phyloP scores from a whole-genome alignment of 1,284 basidiomycete species.

The Termitomyces sp. region DNA sequence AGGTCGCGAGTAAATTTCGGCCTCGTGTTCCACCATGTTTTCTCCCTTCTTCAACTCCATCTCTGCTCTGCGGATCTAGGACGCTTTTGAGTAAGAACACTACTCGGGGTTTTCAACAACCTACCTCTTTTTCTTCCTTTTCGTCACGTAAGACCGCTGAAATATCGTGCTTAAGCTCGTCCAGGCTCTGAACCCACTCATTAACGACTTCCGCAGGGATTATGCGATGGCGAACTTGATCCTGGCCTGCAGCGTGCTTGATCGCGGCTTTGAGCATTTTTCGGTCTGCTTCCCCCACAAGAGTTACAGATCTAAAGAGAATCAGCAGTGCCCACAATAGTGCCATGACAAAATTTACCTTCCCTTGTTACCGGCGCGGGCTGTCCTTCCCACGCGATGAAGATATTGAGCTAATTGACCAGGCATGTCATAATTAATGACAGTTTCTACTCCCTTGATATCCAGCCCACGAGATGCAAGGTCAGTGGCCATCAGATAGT shows the following conservation, averaged over 20 bases:
- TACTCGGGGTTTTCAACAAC: constrained; percentile 15
- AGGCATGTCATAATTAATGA: constrained; percentile 99
- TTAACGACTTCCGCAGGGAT: constrained; percentile 77
- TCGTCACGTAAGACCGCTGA: constrained; percentile 85
- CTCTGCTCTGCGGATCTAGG: constrained; percentile 81
- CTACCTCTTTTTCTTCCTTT: constrained; percentile 89
- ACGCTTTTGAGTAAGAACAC: constrained; percentile 1
- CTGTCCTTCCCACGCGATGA: constrained; percentile 95
- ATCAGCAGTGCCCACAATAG: constrained; percentile 2
- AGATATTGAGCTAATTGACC: constrained; percentile 90
- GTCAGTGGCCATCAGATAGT: constrained; percentile 94
- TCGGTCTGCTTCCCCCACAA: constrained; percentile 94
- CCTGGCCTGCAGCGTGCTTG: constrained; percentile 76
- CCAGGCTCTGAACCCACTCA: constrained; percentile 70
- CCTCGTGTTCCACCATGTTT: constrained; percentile 92
- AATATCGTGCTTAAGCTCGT: constrained; percentile 75
- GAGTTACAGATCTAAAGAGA: constrained; percentile 74
- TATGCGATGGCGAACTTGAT: constrained; percentile 87
- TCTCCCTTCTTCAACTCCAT: constrained; percentile 96
- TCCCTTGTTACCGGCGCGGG: constrained; percentile 89
- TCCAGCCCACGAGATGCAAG: constrained; percentile 93
- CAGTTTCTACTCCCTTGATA: constrained; percentile 96
- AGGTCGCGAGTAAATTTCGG: constrained; percentile 93
- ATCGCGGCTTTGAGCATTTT: constrained; percentile 96
- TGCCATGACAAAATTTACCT: constrained; percentile 47